Evolutionary conservation across 352 stramenopile species (phyloP).

Genomic region (Phytophthora sp.): DNA sequence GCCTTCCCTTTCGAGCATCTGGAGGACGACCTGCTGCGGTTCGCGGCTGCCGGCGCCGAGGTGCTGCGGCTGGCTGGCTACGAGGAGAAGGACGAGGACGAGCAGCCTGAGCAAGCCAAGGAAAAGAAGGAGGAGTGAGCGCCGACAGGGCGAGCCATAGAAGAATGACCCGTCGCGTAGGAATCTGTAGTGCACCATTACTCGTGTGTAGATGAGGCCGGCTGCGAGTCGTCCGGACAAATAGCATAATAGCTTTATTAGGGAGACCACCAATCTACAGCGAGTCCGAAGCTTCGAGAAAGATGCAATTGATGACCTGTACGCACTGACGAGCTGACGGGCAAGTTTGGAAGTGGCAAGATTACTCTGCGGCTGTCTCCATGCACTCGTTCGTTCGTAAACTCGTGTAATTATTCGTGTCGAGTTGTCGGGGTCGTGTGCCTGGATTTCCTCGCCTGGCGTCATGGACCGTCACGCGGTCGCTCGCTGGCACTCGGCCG

Average conservation of each 20-base stretch:
- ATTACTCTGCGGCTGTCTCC: too few relatives aligned
- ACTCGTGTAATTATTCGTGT: conserved; percentile 25
- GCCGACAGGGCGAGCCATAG: conserved; percentile 13
- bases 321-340: neutral
- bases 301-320: too few relatives aligned
- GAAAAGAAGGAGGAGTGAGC: conserved; percentile 9
- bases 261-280: too few relatives aligned
- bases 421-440: conserved; percentile 11
- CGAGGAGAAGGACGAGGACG: conserved; percentile 24
- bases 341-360: conserved; percentile 3
- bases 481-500: conserved; percentile 2
- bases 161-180: conserved; percentile 15
- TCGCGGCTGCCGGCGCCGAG: conserved; percentile 46
- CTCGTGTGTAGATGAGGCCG: conserved; percentile 7
- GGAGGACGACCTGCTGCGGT: conserved; percentile 56
- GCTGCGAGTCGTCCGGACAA: conserved; percentile 15
- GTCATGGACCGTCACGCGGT: conserved; percentile 4
- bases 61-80: conserved; percentile 29
- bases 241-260: conserved; percentile 30
- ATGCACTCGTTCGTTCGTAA: conserved; percentile 20
- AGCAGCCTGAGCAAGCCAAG: conserved; percentile 9
- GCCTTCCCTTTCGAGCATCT: conserved; percentile 71
- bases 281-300: neutral
- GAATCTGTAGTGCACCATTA: conserved; percentile 22
- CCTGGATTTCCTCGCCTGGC: conserved; percentile 24